These are phyloP conservation scores for Starmera pachycereana DNA, from an alignment of 805 yeast species.

Conservation along the genomic window DNA sequence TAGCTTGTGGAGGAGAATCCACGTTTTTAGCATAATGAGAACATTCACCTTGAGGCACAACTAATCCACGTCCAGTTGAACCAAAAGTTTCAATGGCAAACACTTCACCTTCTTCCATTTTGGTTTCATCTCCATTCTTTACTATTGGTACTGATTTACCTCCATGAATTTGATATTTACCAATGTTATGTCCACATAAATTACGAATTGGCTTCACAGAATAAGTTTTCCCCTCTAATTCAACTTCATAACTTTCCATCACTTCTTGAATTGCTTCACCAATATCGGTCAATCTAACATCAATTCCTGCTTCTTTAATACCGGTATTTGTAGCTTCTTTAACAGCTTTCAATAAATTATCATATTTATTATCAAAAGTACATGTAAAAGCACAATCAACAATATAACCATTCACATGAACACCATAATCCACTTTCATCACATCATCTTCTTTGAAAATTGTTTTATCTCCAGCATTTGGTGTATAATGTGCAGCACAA, in stretches of 20 bases:
- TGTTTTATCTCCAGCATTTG: conserved; percentile 87
- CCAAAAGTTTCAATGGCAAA: conserved; percentile 99
- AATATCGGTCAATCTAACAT: conserved; percentile 87
- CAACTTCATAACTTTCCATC: conserved; percentile 94
- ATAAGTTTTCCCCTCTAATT: conserved; percentile 72
- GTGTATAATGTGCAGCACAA: conserved; percentile 97
- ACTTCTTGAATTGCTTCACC: conserved; percentile 96
- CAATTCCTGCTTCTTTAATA: conserved; percentile 86
- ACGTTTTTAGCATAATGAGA: conserved; percentile 77
- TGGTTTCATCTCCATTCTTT: conserved; percentile 84
- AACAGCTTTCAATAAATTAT: conserved; percentile 73
- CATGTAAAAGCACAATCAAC: conserved; percentile 93
- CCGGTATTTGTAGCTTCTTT: conserved; percentile 93
- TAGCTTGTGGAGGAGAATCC: conserved; percentile 25
- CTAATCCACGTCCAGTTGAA: conserved; percentile 91
- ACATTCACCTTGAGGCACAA: conserved; percentile 78
- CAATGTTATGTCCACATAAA: conserved; percentile 90
- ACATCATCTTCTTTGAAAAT: conserved; percentile 81
- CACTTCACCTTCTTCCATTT: conserved; percentile 98
- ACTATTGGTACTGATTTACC: conserved; percentile 97
- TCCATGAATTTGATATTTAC: conserved; percentile 77
- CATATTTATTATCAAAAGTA: conserved; percentile 78
- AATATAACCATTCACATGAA: conserved; percentile 89
- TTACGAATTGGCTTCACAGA: conserved; percentile 87
- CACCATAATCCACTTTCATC: conserved; percentile 94